Evolutionary conservation across 768 basidiomycete species (phyloP).

Genomic region (Xerocomus spinulosus): DNA sequence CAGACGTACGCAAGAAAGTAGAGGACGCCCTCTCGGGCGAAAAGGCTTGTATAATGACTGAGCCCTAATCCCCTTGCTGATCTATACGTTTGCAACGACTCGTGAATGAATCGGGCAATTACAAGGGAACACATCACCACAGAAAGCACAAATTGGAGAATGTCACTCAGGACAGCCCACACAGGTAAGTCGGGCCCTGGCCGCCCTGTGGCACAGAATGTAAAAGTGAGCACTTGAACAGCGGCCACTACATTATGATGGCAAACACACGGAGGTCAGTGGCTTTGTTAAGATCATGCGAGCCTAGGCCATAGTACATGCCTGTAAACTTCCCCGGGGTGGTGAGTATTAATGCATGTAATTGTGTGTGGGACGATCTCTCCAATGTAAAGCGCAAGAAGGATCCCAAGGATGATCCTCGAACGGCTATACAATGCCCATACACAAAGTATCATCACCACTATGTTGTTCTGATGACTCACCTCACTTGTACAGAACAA

Average conservation of each 20-base stretch:
- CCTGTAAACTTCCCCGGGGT: not conserved
- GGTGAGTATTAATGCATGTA: not conserved
- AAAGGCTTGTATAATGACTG: not conserved
- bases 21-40: not conserved
- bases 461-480: not conserved
- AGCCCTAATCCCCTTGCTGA: not conserved
- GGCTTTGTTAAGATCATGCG: too few relatives aligned
- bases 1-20: conserved; percentile 2
- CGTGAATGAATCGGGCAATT: not conserved
- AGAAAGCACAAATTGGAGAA: not conserved
- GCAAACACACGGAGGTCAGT: too few relatives aligned
- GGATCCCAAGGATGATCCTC: conserved; percentile 5
- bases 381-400: conserved; percentile 4
- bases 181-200: not conserved
- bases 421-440: conserved; percentile 9
- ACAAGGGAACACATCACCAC: not conserved
- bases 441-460: conserved; percentile 18
- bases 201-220: not conserved
- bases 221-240: not conserved
- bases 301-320: too few relatives aligned
- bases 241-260: too few relatives aligned
- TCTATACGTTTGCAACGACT: not conserved
- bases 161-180: not conserved
- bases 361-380: conserved; percentile 1
- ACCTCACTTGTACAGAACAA: not conserved